A percentile compares a stretch with the other conserved stretches of the same genome.
Conservation (phyloP, 768 basidiomycete species). For the Asterophora parasitica region DNA sequence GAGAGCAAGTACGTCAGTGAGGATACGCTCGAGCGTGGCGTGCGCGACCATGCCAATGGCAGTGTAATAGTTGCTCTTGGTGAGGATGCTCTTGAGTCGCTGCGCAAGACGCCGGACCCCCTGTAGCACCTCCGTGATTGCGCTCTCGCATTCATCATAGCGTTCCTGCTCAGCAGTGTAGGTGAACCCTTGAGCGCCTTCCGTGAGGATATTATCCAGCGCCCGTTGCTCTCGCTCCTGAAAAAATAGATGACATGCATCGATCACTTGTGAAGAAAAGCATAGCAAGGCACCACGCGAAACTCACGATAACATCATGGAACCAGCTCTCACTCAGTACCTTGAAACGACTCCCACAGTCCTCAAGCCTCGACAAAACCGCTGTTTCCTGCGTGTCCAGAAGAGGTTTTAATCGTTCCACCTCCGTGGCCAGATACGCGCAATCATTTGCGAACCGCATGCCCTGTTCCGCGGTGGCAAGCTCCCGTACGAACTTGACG, state of each 20-base stretch:
- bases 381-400: slow-evolving; percentile 10
- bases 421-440: slow-evolving; percentile 54
- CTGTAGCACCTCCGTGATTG: slow-evolving; percentile 56
- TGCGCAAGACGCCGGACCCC: slow-evolving; percentile 59
- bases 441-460: slow-evolving; percentile 86
- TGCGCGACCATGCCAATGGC: slow-evolving; percentile 72
- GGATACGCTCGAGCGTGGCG: slow-evolving; percentile 57
- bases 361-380: slow-evolving; percentile 45
- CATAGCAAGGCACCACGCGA: not conserved
- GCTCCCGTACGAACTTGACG: slow-evolving; percentile 43
- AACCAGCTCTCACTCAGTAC: slow-evolving; percentile 66
- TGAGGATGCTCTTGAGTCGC: slow-evolving; percentile 69
- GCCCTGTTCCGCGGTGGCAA: slow-evolving; percentile 46
- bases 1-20: slow-evolving; percentile 69
- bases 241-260: not conserved
- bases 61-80: slow-evolving; percentile 67
- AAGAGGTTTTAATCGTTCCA: slow-evolving; percentile 37
- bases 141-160: slow-evolving; percentile 72
- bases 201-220: slow-evolving; percentile 42
- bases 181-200: slow-evolving; percentile 59
- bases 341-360: slow-evolving; percentile 46
- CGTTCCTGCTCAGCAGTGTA: slow-evolving; percentile 67
- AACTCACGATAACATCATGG: slow-evolving; percentile 62
- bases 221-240: slow-evolving; percentile 47
- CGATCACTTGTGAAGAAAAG: not conserved